A percentile compares a stretch with the other conserved stretches of the same genome.
Evolutionary conservation across 2,329 filamentous ascomycete genomes (phyloP).

Genomic region (Aciculosporium take): DNA sequence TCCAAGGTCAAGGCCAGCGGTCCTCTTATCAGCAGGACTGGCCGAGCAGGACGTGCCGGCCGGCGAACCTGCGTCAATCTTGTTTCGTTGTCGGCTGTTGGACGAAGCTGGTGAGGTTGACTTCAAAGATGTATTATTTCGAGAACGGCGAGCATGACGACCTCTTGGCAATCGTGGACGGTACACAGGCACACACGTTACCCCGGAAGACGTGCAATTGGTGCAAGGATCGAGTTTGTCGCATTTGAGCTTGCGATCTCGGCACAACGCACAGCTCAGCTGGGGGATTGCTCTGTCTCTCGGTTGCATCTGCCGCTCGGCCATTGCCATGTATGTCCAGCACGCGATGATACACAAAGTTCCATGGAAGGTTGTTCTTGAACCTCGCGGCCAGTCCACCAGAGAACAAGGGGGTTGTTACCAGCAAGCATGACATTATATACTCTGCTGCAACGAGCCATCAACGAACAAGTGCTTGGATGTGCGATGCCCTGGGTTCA

Average conservation of each 20-base stretch:
- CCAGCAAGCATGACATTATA: slow-evolving; percentile 1
- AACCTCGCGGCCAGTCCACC: neutral
- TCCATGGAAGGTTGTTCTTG: neutral
- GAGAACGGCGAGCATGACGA: slow-evolving; percentile 8
- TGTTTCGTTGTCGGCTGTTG: neutral
- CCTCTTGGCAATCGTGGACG: slow-evolving; percentile 8
- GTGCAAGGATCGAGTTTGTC: slow-evolving; percentile 12
- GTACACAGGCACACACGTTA: slow-evolving; percentile 8
- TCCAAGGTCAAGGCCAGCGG: neutral
- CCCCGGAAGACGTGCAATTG: slow-evolving; percentile 8
- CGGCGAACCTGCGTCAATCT: neutral
- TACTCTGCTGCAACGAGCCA: neutral
- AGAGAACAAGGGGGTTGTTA: neutral
- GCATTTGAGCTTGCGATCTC: slow-evolving; percentile 12
- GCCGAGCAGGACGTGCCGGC: neutral
- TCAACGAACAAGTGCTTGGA: neutral
- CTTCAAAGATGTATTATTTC: neutral
- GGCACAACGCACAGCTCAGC: slow-evolving; percentile 8
- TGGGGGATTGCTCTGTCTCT: slow-evolving; percentile 6
- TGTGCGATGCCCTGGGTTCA: neutral
- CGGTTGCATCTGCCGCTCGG: slow-evolving; percentile 1
- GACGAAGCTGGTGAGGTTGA: neutral
- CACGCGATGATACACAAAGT: neutral
- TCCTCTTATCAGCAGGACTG: neutral
- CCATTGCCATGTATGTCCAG: slow-evolving; percentile 1